Conservation (phyloP, 23 red algal species). For the Agarophyton chilense region DNA sequence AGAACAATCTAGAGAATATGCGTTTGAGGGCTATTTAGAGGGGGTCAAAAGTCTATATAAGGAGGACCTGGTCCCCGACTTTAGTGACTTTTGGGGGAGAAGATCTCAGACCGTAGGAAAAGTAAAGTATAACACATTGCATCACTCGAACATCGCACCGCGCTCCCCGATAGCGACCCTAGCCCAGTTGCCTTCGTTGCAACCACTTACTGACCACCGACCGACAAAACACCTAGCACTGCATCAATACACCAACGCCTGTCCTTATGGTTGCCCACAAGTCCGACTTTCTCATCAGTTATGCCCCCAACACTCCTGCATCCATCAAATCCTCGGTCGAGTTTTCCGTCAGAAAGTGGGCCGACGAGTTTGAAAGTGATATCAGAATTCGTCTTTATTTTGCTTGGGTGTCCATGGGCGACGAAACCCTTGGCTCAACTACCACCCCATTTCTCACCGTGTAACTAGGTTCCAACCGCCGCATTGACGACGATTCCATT, state of each 20-base stretch:
- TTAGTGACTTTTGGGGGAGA: no score
- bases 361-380: constrained; percentile 48
- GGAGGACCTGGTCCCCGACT: no score
- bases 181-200: no score
- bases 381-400: constrained; percentile 41
- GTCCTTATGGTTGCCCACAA: background rate
- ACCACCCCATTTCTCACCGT: constrained; percentile 32
- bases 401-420: background rate
- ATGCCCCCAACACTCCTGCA: background rate
- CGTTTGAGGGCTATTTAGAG: no score
- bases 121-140: no score
- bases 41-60: no score
- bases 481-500: background rate
- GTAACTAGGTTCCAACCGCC: background rate
- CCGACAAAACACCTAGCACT: background rate
- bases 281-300: constrained; percentile 1
- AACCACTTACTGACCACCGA: background rate
- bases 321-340: constrained; percentile 6
- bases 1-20: no score
- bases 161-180: no score
- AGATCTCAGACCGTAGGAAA: no score
- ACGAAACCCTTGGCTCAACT: constrained; percentile 26
- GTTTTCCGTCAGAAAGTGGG: constrained; percentile 55
- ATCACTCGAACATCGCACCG: no score
- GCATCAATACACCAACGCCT: background rate